phyloP scores from a whole-genome alignment of 2,329 filamentous ascomycete species.

The Clonostachys solani region DNA sequence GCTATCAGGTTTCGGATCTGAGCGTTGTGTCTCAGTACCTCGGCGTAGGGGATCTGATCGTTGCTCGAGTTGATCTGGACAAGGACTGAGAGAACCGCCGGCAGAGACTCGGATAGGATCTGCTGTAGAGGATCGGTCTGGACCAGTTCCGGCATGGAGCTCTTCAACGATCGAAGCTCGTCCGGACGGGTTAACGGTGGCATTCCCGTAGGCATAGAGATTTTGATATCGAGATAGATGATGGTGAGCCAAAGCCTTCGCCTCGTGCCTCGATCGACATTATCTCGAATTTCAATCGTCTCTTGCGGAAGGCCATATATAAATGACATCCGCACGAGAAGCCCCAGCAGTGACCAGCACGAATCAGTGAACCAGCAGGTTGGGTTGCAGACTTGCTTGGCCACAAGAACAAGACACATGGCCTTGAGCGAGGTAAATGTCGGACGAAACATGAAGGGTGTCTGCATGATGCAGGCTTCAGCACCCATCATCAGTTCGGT shows the following conservation, averaged over 20 bases:
- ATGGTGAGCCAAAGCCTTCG: conserved; percentile 27
- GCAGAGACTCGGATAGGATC: conserved; percentile 22
- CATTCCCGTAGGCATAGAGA: conserved; percentile 27
- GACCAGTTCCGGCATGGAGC: conserved; percentile 7
- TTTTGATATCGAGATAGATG: conserved; percentile 26
- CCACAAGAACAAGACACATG: conserved; percentile 24
- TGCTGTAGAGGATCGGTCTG: conserved; percentile 20
- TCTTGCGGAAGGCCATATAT: conserved; percentile 26
- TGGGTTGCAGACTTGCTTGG: conserved; percentile 28
- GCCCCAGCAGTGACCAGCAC: conserved; percentile 24
- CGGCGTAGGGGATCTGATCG: conserved; percentile 21
- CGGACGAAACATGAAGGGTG: conserved; percentile 29
- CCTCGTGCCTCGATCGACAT: conserved; percentile 17
- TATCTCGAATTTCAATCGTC: conserved; percentile 13
- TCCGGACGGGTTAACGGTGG: conserved; percentile 23
- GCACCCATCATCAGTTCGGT: conserved; percentile 28
- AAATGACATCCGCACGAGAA: conserved; percentile 24
- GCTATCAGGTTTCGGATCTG: conserved; percentile 24
- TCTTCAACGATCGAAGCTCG: conserved; percentile 17
- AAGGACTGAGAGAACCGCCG: conserved; percentile 20
- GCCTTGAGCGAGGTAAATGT: conserved; percentile 22
- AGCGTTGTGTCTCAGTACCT: conserved; percentile 22
- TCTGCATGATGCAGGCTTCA: conserved; percentile 29
- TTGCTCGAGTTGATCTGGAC: conserved; percentile 23
- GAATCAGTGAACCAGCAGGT: conserved; percentile 30